Evolutionary conservation across 2,329 filamentous ascomycete species (phyloP).

Genomic region (Periglandula ipomoeae): DNA sequence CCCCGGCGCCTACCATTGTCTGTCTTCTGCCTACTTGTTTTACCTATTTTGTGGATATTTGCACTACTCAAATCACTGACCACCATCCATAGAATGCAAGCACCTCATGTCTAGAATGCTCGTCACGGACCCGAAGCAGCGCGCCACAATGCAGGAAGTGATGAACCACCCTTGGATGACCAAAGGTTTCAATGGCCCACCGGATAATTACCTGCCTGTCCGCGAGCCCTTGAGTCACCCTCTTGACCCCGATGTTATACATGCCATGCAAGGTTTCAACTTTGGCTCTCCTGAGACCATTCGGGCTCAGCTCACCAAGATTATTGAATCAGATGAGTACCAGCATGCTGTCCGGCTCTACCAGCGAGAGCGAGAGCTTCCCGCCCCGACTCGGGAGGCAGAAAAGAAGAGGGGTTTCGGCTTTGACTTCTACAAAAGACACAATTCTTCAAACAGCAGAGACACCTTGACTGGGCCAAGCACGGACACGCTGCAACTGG

Average conservation of each 20-base stretch:
- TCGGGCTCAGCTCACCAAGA: slow-evolving; percentile 66
- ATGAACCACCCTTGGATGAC: slow-evolving; percentile 94
- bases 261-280: slow-evolving; percentile 96
- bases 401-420: slow-evolving; percentile 81
- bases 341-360: slow-evolving; percentile 69
- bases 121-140: slow-evolving; percentile 81
- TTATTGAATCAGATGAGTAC: slow-evolving; percentile 92
- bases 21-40: not conserved
- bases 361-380: slow-evolving; percentile 55
- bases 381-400: slow-evolving; percentile 48
- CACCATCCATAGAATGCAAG: slow-evolving; percentile 63
- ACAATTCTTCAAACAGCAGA: slow-evolving; percentile 80
- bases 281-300: slow-evolving; percentile 86
- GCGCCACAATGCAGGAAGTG: slow-evolving; percentile 82
- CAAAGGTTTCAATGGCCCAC: slow-evolving; percentile 78
- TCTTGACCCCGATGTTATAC: slow-evolving; percentile 72
- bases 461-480: slow-evolving; percentile 83
- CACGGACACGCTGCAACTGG: slow-evolving; percentile 71
- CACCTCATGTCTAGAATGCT: slow-evolving; percentile 91
- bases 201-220: slow-evolving; percentile 78
- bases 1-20: not conserved
- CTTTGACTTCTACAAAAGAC: slow-evolving; percentile 94
- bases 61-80: not conserved
- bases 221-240: slow-evolving; percentile 82
- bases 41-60: not conserved